Conservation (phyloP, 2,329 filamentous ascomycete genomes). For the Exophiala oligosperma region DNA sequence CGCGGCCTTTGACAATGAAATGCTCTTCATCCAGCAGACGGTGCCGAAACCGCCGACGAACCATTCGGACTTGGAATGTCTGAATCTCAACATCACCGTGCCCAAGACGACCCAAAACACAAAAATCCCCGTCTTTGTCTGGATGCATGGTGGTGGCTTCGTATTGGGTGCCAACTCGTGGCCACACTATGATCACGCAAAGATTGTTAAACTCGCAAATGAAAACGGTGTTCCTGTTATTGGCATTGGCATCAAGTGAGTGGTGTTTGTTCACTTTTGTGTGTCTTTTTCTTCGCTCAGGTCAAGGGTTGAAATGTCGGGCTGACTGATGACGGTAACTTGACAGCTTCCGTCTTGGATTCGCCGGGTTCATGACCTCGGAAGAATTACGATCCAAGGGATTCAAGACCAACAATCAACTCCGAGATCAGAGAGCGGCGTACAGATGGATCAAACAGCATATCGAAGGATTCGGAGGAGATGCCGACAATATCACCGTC, state of each 20-base stretch:
- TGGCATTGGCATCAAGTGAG: slow-evolving; percentile 47
- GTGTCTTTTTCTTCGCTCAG: no score
- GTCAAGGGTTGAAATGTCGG: neutral
- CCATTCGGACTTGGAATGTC: slow-evolving; percentile 50
- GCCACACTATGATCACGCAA: slow-evolving; percentile 52
- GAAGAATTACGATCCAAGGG: slow-evolving; percentile 48
- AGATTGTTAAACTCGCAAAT: slow-evolving; percentile 47
- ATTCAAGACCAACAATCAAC: slow-evolving; percentile 46
- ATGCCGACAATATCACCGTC: slow-evolving; percentile 40
- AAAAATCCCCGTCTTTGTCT: slow-evolving; percentile 59
- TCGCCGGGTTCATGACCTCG: slow-evolving; percentile 51
- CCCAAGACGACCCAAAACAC: slow-evolving; percentile 38
- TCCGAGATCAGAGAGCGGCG: slow-evolving; percentile 43
- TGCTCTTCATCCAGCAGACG: slow-evolving; percentile 50
- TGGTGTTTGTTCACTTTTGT: neutral
- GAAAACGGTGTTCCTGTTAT: slow-evolving; percentile 49
- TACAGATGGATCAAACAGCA: slow-evolving; percentile 43
- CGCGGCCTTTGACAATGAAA: slow-evolving; percentile 47
- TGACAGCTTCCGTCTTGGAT: slow-evolving; percentile 48
- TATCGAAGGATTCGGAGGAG: slow-evolving; percentile 44
- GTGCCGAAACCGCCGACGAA: slow-evolving; percentile 42
- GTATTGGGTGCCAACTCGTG: slow-evolving; percentile 56
- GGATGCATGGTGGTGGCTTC: slow-evolving; percentile 61
- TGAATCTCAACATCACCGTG: slow-evolving; percentile 55
- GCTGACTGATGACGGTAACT: slow-evolving; percentile 13